Evolutionary conservation across 2,329 filamentous ascomycete genomes (phyloP), one percentile per base, ranked within the genome.

Genomic region (Nigrospora sphaerica): DNA sequence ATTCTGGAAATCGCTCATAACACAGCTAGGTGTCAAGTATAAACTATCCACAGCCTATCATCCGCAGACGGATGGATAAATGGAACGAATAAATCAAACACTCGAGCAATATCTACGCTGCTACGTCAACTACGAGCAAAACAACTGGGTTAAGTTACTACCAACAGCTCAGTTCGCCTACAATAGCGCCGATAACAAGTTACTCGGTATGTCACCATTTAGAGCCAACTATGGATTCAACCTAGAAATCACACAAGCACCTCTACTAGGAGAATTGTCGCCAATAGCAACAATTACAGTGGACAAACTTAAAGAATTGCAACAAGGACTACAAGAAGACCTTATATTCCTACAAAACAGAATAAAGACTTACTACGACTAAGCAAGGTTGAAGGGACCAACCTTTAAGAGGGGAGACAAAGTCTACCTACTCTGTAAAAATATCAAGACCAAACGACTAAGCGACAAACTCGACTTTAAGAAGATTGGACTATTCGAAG

Each of bases 381-480:
- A n/a, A 6, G 16, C n/a, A 41, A 32, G 23, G 16, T 18, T 13
- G 2, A n/a, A 35, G 6, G 12, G 16, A 19, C 11, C 19, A 19
- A 11, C 5, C 23, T 23, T 12, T n/a, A 41, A 23, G 13, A 19
- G 13, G 18, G 37, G 16, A 23, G 16, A 39, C 6, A 18, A 39
- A 16, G 36, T 45, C 28, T 46, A 46, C 37, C 23, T 35, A 14
- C 16, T 35, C 4, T 39, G 16, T 16, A 37, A 41, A 39, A 45
- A 45, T 37, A 19, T 46, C 35, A 46, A 17, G 9, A 31, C 17
- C 11, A 46, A 36, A 33, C 4, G 3, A 9, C 18, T 17, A 28
- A 35, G 31, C 35, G 41, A 41, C 10, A 37, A 46, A 23, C 16
- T 45, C 10, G 17, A 45, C 28, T 45, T 45, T 39, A 46, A 41